These are phyloP conservation scores for Apiotrichum porosum DNA, from an alignment of 1,284 basidiomycete species.

Conservation along the genomic window DNA sequence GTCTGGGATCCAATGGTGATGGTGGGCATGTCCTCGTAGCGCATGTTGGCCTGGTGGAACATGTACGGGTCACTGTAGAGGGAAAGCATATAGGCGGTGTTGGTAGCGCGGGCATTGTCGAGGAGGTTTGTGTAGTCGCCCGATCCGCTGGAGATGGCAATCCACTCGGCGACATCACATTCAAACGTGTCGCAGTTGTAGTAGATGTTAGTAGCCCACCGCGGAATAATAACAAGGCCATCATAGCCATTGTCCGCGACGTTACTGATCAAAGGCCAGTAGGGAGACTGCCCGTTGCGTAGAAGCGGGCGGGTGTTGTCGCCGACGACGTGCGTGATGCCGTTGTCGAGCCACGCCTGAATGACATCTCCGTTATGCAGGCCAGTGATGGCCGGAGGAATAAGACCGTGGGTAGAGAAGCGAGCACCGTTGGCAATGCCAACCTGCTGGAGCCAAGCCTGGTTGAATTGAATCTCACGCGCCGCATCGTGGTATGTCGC, in stretches of 20 bases:
- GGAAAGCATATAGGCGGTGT: slow-evolving; percentile 3
- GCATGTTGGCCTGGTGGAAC: slow-evolving; percentile 16
- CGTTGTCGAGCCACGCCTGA: slow-evolving; percentile 7
- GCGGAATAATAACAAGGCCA: slow-evolving; percentile 5
- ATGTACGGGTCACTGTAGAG: slow-evolving; percentile 10
- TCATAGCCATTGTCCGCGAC: slow-evolving; percentile 4
- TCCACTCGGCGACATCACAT: slow-evolving; percentile 10
- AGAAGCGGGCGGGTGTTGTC: slow-evolving; percentile 11
- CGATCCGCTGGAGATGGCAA: slow-evolving; percentile 1
- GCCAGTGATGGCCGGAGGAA: slow-evolving; percentile 11
- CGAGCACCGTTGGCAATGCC: slow-evolving; percentile 1
- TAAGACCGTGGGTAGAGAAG: slow-evolving; percentile 4
- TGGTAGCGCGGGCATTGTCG: slow-evolving; percentile 1
- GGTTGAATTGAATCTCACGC: slow-evolving; percentile 12
- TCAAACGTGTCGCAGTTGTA: slow-evolving; percentile 12
- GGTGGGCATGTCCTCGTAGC: slow-evolving; percentile 4
- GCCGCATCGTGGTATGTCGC: slow-evolving; percentile 5
- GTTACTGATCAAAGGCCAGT: slow-evolving; percentile 6
- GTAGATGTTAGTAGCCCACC: slow-evolving; percentile 8
- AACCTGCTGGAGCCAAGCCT: slow-evolving; percentile 6
- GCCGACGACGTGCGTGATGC: slow-evolving; percentile 8
- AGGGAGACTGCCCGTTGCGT: not conserved
- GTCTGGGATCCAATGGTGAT: slow-evolving; percentile 6
- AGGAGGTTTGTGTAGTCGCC: slow-evolving; percentile 7
- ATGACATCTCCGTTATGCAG: slow-evolving; percentile 12